These are phyloP conservation scores for Fusarium oxysporum DNA, from an alignment of 2,329 filamentous ascomycete species.

Conservation along the genomic window DNA sequence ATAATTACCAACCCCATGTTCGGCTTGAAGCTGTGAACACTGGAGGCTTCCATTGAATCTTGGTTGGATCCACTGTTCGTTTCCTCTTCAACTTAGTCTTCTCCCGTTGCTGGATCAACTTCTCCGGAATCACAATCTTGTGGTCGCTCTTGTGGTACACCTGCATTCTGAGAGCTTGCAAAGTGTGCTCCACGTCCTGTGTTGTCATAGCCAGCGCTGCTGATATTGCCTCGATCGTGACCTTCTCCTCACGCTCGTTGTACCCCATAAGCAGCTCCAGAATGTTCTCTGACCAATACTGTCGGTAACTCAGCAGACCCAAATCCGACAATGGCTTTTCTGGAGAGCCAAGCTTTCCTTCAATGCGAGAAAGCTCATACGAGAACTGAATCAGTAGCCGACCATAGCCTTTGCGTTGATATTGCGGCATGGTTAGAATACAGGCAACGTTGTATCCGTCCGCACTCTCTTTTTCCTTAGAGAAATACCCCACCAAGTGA, in stretches of 20 bases:
- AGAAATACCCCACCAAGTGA: conserved; percentile 99
- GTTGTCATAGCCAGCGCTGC: conserved; percentile 91
- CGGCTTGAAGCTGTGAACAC: conserved; percentile 90
- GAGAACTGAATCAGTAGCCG: conserved; percentile 95
- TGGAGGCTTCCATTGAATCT: conserved; percentile 94
- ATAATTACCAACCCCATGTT: conserved; percentile 90
- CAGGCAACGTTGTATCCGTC: conserved; percentile 98
- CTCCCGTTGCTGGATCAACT: conserved; percentile 81
- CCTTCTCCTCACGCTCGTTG: conserved; percentile 74
- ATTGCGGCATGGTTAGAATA: conserved; percentile 96
- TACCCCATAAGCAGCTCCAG: conserved; percentile 84
- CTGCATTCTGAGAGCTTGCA: conserved; percentile 95
- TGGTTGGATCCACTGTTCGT: conserved; percentile 79
- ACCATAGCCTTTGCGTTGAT: conserved; percentile 94
- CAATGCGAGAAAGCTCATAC: conserved; percentile 95
- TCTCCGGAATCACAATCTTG: conserved; percentile 91
- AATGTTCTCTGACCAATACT: conserved; percentile 97
- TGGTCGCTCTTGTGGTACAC: conserved; percentile 96
- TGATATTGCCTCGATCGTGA: conserved; percentile 88
- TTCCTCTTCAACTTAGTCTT: conserved; percentile 84
- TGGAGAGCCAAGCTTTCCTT: conserved; percentile 93
- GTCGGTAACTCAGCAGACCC: conserved; percentile 91
- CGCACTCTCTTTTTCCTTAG: conserved; percentile 96
- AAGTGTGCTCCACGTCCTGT: conserved; percentile 92
- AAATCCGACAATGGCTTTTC: conserved; percentile 97